Evolutionary conservation across 1,139 yeast species (phyloP).

Genomic region (Arxiozyma slooffiae): DNA sequence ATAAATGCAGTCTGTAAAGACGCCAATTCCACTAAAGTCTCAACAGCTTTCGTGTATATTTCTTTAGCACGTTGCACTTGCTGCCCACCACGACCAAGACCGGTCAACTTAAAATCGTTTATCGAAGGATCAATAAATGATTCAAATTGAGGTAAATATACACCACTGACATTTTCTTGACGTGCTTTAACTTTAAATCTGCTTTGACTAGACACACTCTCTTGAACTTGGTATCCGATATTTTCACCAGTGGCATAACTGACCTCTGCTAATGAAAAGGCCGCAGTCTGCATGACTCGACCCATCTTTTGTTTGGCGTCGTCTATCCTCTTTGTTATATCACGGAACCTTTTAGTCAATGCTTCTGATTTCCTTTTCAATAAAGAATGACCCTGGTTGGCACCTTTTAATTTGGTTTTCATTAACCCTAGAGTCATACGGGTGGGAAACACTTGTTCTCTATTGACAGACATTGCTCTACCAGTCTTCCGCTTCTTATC

Average conservation of each 20-base stretch:
- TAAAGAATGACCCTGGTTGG: conserved; percentile 90
- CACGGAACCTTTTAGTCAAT: conserved; percentile 88
- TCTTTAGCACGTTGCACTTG: conserved; percentile 91
- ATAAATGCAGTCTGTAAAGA: conserved; percentile 93
- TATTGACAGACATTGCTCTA: conserved; percentile 35
- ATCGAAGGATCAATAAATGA: conserved; percentile 71
- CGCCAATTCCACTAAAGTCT: conserved; percentile 89
- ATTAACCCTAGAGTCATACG: conserved; percentile 93
- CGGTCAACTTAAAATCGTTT: conserved; percentile 92
- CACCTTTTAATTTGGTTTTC: conserved; percentile 95
- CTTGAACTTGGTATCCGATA: conserved; percentile 91
- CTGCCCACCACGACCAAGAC: conserved; percentile 97
- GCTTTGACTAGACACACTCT: conserved; percentile 71
- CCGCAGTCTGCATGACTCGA: conserved; percentile 95
- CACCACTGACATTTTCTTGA: conserved; percentile 96
- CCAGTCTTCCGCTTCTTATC: neutral
- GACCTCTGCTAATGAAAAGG: conserved; percentile 93
- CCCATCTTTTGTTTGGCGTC: conserved; percentile 97
- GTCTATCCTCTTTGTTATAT: conserved; percentile 86
- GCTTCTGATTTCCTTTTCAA: conserved; percentile 96
- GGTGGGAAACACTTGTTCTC: conserved; percentile 89
- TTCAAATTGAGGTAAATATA: conserved; percentile 84
- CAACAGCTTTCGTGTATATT: conserved; percentile 91
- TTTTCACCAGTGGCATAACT: conserved; percentile 95
- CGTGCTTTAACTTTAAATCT: conserved; percentile 84